Conservation (phyloP, 305 asterid species). For the Solanum hybrid region DNA sequence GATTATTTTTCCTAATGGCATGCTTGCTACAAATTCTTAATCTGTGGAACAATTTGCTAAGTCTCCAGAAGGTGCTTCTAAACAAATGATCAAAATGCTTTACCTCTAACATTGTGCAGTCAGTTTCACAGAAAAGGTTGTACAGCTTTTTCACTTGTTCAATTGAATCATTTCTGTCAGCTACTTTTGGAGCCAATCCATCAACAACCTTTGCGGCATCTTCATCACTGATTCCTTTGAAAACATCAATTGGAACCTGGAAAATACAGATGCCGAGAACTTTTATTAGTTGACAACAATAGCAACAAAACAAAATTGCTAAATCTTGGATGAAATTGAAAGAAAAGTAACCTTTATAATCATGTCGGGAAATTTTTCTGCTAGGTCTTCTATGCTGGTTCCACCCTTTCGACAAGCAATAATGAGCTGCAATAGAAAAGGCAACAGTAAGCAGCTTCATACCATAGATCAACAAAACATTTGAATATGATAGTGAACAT, state of each 20-base stretch:
- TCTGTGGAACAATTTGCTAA: not conserved
- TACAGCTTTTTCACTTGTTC: slow-evolving; percentile 97
- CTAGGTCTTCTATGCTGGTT: slow-evolving; percentile 97
- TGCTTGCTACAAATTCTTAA: not conserved
- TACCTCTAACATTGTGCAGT: slow-evolving; percentile 90
- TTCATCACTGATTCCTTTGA: slow-evolving; percentile 84
- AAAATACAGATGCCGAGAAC: not conserved
- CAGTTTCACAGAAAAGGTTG: slow-evolving; percentile 79
- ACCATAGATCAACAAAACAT: not conserved
- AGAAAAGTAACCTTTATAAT: slow-evolving; percentile 57
- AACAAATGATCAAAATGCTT: slow-evolving; percentile 12
- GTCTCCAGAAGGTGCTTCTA: not conserved
- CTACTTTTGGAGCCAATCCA: slow-evolving; percentile 78
- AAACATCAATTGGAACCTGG: slow-evolving; percentile 86
- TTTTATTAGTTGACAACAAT: slow-evolving; percentile 3
- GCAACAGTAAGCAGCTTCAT: not conserved
- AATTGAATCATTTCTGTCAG: slow-evolving; percentile 69
- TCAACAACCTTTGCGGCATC: slow-evolving; percentile 98
- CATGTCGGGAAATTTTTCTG: slow-evolving; percentile 90
- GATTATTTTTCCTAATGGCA: not conserved
- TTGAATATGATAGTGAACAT: not conserved
- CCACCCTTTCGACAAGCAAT: slow-evolving; percentile 96
- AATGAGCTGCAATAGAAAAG: slow-evolving; percentile 52
- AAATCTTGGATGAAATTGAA: slow-evolving; percentile 1
- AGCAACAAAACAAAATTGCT: not conserved